Base-by-base conservation (phyloP, 352 stramenopile genomes). In the Phytopythium vexans region DNA sequence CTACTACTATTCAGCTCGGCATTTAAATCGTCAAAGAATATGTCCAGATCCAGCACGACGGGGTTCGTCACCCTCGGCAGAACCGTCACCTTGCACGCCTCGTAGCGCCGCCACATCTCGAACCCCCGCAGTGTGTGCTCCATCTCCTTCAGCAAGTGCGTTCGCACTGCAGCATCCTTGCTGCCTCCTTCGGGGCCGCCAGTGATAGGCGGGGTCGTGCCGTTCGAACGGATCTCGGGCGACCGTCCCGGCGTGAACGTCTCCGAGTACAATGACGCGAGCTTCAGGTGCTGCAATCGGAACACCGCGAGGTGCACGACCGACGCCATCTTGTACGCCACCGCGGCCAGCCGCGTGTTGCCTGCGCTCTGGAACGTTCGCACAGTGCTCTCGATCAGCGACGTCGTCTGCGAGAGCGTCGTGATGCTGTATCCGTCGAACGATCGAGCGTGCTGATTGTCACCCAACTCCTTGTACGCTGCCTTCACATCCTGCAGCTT, bases 31-130 rank as follows among this genome's bases (percentile, higher is more conserved):
- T 87, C 74, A 68, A 89, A 91, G 41, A 95, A 81, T 58, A 80
- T 64, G 34, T 51, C 60, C 43, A 78, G 58, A 52, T 93, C 82
- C 51, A 85, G 69, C 14, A 88, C 80, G 32, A 77, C 71, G 2
- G 85, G 85, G 48, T 93, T 89, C 60, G 69, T 78, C 47, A 93
- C 77, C 9, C 73, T 68, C n/a, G 85, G 82, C 4, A 95, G 56
- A 54, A 95, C 85, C 15, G 64, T 68, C 39, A 88, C 64, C 11
- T 77, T 78, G 56, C 72, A 89, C 12, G 69, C 51, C 59, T 95
- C 85, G 54, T 89, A 95, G 40, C 78, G 82, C 45, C 77, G 74
- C 85, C 85, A 95, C 77, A 93, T 91, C 52, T 95, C 85, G 40
- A 93, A 95, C 7, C 85, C 85, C 21, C 82, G 85, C 56, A 95